These are phyloP conservation scores for Apophysomyces ossiformis DNA, from an alignment of 371 early-diverging fungal genomes.

Conservation along the genomic window DNA sequence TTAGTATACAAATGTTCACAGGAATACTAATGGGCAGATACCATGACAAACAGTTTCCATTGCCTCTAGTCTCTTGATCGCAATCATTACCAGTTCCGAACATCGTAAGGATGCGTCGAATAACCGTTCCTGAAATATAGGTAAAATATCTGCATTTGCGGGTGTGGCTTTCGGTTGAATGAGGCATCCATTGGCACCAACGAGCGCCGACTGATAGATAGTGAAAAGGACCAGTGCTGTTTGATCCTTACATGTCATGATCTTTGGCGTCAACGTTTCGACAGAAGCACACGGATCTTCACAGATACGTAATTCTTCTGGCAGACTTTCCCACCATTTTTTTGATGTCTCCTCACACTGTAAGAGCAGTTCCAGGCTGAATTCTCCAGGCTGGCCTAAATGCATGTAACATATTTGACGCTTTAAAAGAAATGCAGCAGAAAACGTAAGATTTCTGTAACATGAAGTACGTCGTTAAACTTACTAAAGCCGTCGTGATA, in stretches of 20 bases:
- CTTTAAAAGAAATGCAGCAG: neutral
- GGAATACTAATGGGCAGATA: neutral
- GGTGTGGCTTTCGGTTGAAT: neutral
- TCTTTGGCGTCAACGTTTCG: neutral
- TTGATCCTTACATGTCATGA: neutral
- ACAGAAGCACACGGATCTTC: neutral
- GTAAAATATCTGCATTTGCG: neutral
- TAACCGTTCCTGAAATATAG: neutral
- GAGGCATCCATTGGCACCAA: neutral
- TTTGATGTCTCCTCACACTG: neutral
- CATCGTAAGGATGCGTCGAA: neutral
- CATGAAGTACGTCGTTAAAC: neutral
- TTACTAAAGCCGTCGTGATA: neutral
- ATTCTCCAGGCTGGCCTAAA: neutral
- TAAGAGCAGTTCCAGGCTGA: neutral
- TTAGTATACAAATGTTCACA: neutral
- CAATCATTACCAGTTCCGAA: neutral
- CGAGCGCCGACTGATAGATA: neutral
- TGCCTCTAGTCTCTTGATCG: neutral
- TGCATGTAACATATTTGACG: neutral
- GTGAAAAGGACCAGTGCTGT: neutral
- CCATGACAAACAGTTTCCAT: constrained; percentile 2
- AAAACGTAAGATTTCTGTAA: no score
- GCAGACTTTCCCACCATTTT: neutral
- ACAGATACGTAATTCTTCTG: neutral